Evolutionary conservation across 495 filamentous ascomycete genomes (phyloP).

Genomic region (Hypoxylon intermedium): DNA sequence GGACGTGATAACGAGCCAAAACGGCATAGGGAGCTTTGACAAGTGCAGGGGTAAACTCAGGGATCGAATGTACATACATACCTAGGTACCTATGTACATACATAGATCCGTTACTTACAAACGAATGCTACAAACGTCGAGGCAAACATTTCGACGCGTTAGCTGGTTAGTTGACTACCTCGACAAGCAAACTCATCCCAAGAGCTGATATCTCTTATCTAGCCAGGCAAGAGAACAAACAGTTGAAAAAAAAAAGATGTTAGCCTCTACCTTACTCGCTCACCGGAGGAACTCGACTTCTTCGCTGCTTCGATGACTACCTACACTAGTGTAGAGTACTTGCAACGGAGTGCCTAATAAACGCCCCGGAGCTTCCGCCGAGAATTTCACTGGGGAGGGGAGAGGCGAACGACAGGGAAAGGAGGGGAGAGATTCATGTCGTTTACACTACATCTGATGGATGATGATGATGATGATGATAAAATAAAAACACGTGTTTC

Average conservation of each 20-base stretch:
- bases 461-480: constrained; percentile 16
- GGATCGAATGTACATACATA: constrained; percentile 18
- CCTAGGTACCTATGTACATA: constrained; percentile 1
- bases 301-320: not conserved
- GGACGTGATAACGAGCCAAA: constrained; percentile 11
- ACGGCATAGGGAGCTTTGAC: constrained; percentile 1
- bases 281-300: not conserved
- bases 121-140: not conserved
- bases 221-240: not conserved
- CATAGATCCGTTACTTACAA: too few relatives aligned
- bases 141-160: too few relatives aligned
- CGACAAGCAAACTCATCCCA: too few relatives aligned
- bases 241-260: not conserved
- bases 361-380: not conserved
- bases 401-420: not conserved
- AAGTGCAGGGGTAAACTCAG: constrained; percentile 25
- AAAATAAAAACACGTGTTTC: constrained; percentile 32
- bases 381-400: not conserved
- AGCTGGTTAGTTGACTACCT: too few relatives aligned
- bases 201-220: too few relatives aligned
- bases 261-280: not conserved
- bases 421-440: not conserved
- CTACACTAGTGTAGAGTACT: not conserved
- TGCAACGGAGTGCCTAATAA: constrained; percentile 2
- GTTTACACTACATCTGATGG: not conserved